These are phyloP conservation scores for Melastoma malabathricum DNA, from an alignment of 345 rosid species.

Conservation along the genomic window DNA sequence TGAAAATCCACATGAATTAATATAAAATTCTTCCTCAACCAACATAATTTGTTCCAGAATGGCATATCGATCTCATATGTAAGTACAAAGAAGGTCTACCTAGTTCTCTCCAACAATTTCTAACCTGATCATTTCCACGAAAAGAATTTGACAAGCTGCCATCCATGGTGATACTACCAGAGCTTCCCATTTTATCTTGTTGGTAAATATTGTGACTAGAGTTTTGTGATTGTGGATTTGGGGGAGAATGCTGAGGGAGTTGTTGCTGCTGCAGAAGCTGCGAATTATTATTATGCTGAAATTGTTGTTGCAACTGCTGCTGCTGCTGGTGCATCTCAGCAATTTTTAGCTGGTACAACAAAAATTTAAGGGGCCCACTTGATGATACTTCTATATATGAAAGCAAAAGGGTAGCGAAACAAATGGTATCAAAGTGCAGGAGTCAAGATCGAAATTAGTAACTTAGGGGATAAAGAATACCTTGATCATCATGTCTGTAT, in stretches of 20 bases:
- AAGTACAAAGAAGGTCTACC: too few species aligned
- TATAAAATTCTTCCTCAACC: too few species aligned
- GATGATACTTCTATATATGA: too few species aligned
- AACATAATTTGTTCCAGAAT: too few species aligned
- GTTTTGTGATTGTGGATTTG: conserved; percentile 5
- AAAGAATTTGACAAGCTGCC: conserved; percentile 84
- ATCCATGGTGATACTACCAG: conserved; percentile 58
- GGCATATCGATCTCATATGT: too few species aligned
- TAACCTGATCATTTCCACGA: conserved; percentile 96
- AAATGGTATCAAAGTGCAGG: not conserved
- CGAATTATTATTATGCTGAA: conserved; percentile 7
- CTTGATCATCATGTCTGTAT: conserved; percentile 56
- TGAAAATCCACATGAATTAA: too few species aligned
- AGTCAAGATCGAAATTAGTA: conserved; percentile 1
- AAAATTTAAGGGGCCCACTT: not conserved
- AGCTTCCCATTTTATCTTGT: conserved; percentile 78
- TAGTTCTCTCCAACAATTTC: conserved; percentile 11
- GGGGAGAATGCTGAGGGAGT: not conserved
- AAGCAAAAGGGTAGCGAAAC: too few species aligned
- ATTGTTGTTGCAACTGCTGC: conserved; percentile 4
- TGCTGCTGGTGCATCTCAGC: conserved; percentile 5
- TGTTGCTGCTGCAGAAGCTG: conserved; percentile 9
- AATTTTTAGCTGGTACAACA: conserved; percentile 1
- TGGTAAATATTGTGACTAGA: conserved; percentile 50
- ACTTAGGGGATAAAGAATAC: conserved; percentile 15